Base-by-base conservation (phyloP, 177 flowering plant species). In the Vitis hybrid region DNA sequence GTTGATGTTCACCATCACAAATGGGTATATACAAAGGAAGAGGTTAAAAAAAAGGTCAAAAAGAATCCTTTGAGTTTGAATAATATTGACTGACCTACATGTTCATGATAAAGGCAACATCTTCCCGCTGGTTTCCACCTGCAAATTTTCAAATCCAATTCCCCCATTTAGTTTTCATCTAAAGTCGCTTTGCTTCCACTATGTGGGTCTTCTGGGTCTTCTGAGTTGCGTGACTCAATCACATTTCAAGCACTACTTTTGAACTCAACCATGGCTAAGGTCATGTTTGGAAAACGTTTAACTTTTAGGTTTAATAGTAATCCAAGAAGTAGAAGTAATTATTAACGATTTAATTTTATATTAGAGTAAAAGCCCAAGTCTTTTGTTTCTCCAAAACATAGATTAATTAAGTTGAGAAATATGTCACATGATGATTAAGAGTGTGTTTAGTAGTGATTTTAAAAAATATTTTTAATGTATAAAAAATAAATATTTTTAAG, bases 61-160 rank as follows among this genome's bases (percentile, higher is more conserved):
- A 70, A 70, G 51, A 61, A 55, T 18, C 61, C 65, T 65, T 71
- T 71, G 5, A 52, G 45, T 58, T 58, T 56, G 57, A 71, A 70
- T 70, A 55, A 34, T 40, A 40, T 62, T 40, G 7, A 13, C 3
- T 19, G 32, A 62, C 32, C 64, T 32, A 61, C 65, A 51, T 51
- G 56, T 51, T 49, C 18, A 56, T 52, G 5, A 54, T 55, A 57
- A 67, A 67, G 55, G 62, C 62, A 57, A 52, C 59, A 65, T 30
- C 21, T 59, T 69, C 71, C 70, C 23, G n/a, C 55, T 15, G 50
- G 45, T 69, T 60, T 68, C 59, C 6, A 66, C 49, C 45, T 14
- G 54, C 40, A 34, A 34, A 5, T 30, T 17, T 56, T 70, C 9
- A 54, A 54, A 12, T 54, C 48, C 32, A 18, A 63, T 62, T 11